Base-by-base conservation (phyloP, 352 stramenopile genomes). In the Pythium guiyangense region DNA sequence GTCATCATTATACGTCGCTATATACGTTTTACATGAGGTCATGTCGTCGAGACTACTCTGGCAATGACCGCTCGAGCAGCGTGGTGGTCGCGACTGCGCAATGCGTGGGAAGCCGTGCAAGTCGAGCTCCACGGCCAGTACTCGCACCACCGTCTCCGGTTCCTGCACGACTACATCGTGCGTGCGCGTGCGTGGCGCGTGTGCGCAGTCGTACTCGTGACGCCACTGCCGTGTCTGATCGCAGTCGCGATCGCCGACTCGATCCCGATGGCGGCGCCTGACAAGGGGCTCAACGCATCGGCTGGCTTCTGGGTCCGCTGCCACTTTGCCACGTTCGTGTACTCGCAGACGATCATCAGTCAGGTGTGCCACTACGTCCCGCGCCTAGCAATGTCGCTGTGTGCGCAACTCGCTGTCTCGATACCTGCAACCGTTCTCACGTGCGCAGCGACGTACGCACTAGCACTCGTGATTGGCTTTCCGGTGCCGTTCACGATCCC, bases 401-500 rank as follows among this genome's bases (percentile, higher is more conserved):
- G 22, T n/a, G 35, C 45, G 15, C 25, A 46, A 4, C 1, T 57
- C n/a, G 39, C 51, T 1, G 26, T 42, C 22, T 42, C 51, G 11
- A 8, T 57, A 1, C 45, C 44, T 2, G 2, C 18, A 4, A 10
- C 25, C 5, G 2, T 59, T 11, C 4, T 12, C 45, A 27, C 26
- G 40, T 44, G 31, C 56, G 9, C 4, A 2, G 34, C 40, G 54
- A 52, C 53, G 26, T 59, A 59, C 53, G 43, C 15, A n/a, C 15
- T 59, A n/a, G 62, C 39, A 9, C 37, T 39, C 26, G 25, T 50
- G 22, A 69, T 81, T 18, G 71, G 62, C 4, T 80, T 79, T 34
- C 71, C 67, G 18, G 26, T 82, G 15, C 67, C 72, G 11, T 85
- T 85, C 46, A 70, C 67, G n/a, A 62, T 78, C 2, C 48, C 77